Evolutionary conservation across 2,329 filamentous ascomycete genomes (phyloP), one percentile per base, ranked within the genome.

Genomic region (Hansfordia pulvinata): DNA sequence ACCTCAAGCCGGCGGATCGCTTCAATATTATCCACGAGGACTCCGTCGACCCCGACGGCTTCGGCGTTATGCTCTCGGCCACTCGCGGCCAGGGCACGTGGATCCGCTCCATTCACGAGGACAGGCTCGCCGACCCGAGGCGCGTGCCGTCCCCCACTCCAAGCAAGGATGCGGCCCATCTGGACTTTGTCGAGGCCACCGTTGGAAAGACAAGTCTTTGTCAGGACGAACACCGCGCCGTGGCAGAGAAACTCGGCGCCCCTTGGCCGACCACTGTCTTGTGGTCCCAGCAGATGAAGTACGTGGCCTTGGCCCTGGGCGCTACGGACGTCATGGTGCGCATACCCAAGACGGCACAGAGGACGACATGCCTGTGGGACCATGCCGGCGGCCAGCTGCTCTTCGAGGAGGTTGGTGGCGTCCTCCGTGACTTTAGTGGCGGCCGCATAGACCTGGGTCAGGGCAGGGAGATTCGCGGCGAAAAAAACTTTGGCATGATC

Each of bases 381-480:
- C 68, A 73, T 30, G 66, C 67, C 0, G 68, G 68, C 3, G 68
- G 66, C 1, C 69, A 71, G 62, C 39, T 73, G 17, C 40, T 73
- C 6, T 72, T 67, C 22, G 59, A 69, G 32, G 68, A 73, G 40
- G 52, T 61, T 2, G 68, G 68, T 1, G 68, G 68, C 2, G 54
- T 49, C 30, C 53, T 73, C 26, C 70, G 65, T 0, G 68, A 73
- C 33, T 53, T 69, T 0, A 50, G 62, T 24, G 68, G 68, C 1
- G 53, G 49, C 30, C 47, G 50, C 2, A 62, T 72, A n/a, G 59
- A 69, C 32, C 38, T 69, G n/a, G n/a, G n/a, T n/a, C n/a, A n/a
- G n/a, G n/a, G n/a, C n/a, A n/a, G n/a, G n/a, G n/a, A n/a, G n/a
- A n/a, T n/a, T n/a, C n/a, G n/a, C n/a, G n/a, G n/a, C n/a, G n/a